Conservation (phyloP, 2,329 filamentous ascomycete species). For the Fusarium solani-melongenae region DNA sequence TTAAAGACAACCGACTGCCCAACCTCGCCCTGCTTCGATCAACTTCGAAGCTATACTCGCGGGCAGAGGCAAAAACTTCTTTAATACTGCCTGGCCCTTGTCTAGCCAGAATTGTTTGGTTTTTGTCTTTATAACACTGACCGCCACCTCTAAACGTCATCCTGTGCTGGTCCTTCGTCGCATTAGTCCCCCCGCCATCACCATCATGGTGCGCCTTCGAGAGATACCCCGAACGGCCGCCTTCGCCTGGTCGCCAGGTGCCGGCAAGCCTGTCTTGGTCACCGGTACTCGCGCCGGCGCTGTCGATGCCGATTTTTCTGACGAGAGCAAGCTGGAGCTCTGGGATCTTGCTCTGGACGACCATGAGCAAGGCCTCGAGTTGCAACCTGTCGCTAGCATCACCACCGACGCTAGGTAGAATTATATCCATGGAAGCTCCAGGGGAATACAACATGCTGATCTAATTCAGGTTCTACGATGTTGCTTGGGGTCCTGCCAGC, state of each 20-base stretch:
- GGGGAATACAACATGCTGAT: conserved; percentile 26
- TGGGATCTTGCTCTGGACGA: conserved; percentile 93
- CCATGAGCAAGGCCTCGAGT: conserved; percentile 79
- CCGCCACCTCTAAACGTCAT: conserved; percentile 30
- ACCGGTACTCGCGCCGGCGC: conserved; percentile 96
- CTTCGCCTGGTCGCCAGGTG: conserved; percentile 93
- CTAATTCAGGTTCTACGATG: conserved; percentile 85
- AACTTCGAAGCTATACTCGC: conserved; percentile 42
- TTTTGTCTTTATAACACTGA: conserved; percentile 26
- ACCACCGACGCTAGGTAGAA: conserved; percentile 87
- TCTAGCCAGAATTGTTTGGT: conserved; percentile 33
- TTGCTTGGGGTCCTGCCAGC: conserved; percentile 90
- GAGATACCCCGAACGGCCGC: conserved; percentile 97
- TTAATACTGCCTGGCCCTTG: conserved; percentile 31
- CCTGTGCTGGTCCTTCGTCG: conserved; percentile 39
- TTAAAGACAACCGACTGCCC: conserved; percentile 40
- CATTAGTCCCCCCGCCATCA: conserved; percentile 47
- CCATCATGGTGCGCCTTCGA: conserved; percentile 90
- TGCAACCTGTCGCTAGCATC: conserved; percentile 86
- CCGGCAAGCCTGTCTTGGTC: conserved; percentile 82
- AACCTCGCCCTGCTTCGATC: conserved; percentile 39
- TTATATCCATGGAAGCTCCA: conserved; percentile 12
- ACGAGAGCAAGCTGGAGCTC: conserved; percentile 94
- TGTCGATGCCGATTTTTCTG: conserved; percentile 96
- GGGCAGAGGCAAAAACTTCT: conserved; percentile 45